Conservation (phyloP, 495 filamentous ascomycete species). For the Aspergillus mulundensis region DNA sequence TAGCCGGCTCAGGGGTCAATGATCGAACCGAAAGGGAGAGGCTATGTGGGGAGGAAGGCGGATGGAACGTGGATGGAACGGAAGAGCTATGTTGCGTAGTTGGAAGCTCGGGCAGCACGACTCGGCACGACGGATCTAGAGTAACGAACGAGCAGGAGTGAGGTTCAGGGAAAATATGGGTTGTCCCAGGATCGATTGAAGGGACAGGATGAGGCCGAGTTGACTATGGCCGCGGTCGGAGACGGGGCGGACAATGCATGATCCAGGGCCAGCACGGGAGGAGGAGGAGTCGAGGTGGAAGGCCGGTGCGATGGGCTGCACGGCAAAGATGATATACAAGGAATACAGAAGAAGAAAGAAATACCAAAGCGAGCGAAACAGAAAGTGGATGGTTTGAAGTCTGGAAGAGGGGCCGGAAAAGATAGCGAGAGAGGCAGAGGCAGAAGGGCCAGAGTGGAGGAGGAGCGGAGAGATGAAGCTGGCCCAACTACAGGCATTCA, state of each 20-base stretch:
- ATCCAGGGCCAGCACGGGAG: conserved; percentile 19
- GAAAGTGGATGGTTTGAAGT: background rate
- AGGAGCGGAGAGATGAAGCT: conserved; percentile 7
- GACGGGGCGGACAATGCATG: conserved; percentile 34
- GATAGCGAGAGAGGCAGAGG: conserved; percentile 1
- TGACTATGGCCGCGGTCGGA: conserved; percentile 38
- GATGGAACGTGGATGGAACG: conserved; percentile 10
- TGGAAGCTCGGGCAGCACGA: conserved; percentile 14
- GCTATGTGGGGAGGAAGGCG: conserved; percentile 14
- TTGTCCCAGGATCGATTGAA: conserved; percentile 12
- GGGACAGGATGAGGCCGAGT: conserved; percentile 14
- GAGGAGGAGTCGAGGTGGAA: conserved; percentile 5
- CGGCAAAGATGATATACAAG: conserved; percentile 10
- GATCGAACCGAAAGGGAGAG: conserved; percentile 1
- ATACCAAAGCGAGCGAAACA: conserved; percentile 6
- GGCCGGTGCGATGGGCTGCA: conserved; percentile 17
- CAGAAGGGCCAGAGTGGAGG: conserved; percentile 8
- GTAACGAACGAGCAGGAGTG: conserved; percentile 5
- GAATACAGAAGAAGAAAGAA: conserved; percentile 8
- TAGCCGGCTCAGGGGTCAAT: conserved; percentile 4
- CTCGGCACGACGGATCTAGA: background rate
- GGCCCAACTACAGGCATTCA: background rate
- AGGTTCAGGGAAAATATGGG: conserved; percentile 2
- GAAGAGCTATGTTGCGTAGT: conserved; percentile 10
- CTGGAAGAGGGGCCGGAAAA: conserved; percentile 6